Evolutionary conservation across 306 rosid genomes (phyloP), one percentile per base, ranked within the genome.

Genomic region (Cicer chorassanicum): DNA sequence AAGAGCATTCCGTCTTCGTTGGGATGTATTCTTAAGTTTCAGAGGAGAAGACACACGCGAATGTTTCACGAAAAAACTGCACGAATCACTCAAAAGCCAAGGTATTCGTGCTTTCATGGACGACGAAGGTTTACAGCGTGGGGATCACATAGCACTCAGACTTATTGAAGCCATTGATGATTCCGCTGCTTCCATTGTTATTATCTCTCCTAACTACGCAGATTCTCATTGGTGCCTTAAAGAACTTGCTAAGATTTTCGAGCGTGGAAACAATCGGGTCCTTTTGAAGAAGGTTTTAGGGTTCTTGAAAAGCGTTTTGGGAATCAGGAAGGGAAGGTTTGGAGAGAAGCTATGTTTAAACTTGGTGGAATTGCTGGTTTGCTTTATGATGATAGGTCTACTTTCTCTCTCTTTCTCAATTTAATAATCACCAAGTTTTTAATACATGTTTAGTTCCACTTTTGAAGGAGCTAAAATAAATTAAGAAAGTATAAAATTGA

Each of bases 1-100:
- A 3, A 61, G 69, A 8, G 68, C 61, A 2, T 67, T 77, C 51
- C 16, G 75, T 61, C 49, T 67, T 1, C 81, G 75, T 41, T 77
- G 81, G 81, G 81, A 77, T 53, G 87, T 86, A 18, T 86, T 83
- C 70, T 38, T 86, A 46, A 86, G 89, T 69, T 86, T 86, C 68
- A 64, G 89, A 49, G 89, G 87, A 12, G 41, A 21, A 11, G 87
- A 86, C 41, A 80, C 85, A 1, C 87, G 83, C 57, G 6, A 53
- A 5, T 0, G 8, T 41, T 72, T 82, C 77, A 77, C 78, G 2
- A 65, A 15, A 4, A 19, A 14, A 6, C 78, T 86, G 12, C 80
- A 80, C 70, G 10, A 77, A 3, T 38, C 74, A 0, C 77, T 80
- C 10, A 5, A 66, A 1, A 1, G 13, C 5, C 6, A 54, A 1